Percentiles rank a stretch among this genome's conserved stretches.
phyloP scores from a whole-genome alignment of 2,329 filamentous ascomycete genomes.

The Leptographium radiaticola region DNA sequence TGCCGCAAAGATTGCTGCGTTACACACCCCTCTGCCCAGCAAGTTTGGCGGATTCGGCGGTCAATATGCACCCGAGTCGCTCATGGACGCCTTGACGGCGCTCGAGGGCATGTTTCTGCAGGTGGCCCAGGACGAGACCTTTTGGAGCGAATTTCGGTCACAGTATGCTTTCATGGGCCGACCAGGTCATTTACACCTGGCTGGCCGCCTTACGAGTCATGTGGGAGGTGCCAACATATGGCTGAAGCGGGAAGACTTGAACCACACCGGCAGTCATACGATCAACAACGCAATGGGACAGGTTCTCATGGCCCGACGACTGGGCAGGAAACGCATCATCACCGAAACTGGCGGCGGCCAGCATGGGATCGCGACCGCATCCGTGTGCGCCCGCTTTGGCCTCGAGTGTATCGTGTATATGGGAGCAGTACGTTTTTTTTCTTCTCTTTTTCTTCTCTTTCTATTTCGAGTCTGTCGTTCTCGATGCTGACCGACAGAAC shows the following conservation, averaged over 20 bases:
- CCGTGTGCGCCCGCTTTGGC: constrained; percentile 93
- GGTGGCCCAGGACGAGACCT: constrained; percentile 73
- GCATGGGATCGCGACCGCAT: constrained; percentile 94
- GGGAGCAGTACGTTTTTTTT: constrained; percentile 52
- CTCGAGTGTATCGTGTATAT: constrained; percentile 98
- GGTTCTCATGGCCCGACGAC: constrained; percentile 67
- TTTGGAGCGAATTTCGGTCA: constrained; percentile 94
- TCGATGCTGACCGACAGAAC: background rate
- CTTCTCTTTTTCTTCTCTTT: background rate
- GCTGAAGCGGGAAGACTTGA: constrained; percentile 94
- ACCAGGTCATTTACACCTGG: constrained; percentile 81
- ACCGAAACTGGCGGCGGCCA: constrained; percentile 96
- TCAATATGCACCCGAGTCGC: constrained; percentile 91
- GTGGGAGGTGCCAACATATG: constrained; percentile 93
- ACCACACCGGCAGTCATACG: constrained; percentile 97
- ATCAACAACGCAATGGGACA: constrained; percentile 98
- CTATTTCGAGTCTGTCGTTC: background rate
- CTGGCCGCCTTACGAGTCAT: constrained; percentile 75
- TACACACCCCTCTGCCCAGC: background rate
- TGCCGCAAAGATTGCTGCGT: background rate
- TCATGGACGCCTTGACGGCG: constrained; percentile 92
- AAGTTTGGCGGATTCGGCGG: constrained; percentile 87
- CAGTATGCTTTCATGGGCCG: constrained; percentile 97
- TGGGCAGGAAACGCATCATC: constrained; percentile 95
- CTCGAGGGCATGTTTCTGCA: constrained; percentile 84